Evolutionary conservation across 805 yeast genomes (phyloP), one percentile per base, ranked within the genome.

Genomic region (Pichia deserticola): DNA sequence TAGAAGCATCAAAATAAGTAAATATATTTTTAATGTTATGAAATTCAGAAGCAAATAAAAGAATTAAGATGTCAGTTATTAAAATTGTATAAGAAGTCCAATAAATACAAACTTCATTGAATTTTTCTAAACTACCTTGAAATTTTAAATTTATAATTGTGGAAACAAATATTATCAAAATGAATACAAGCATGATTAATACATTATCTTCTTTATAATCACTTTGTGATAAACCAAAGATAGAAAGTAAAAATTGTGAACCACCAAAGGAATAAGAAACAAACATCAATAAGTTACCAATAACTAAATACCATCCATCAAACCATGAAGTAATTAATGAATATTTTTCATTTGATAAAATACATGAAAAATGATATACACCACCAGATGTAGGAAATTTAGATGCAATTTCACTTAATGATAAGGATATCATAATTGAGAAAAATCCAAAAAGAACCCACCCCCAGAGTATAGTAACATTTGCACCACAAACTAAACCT

Each of bases 271-370:
- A 74, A 47, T 84, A 82, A 51, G 87, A 79, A 5, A 84, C 79
- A 51, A 86, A 79, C 77, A 83, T 84, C 3, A 88, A 76, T 87
- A 89, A 81, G 60, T 84, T 85, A 0, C 93, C 93, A 29, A 86
- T 71, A 20, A 85, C 68, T 47, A 84, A 67, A 53, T 81, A 76
- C 86, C 90, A 86, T 0, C 93, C 93, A 0, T 88, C 83, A 58
- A 77, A 79, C 92, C 92, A 86, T 3, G 89, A 80, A 44, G 82
- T 71, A 5, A 78, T 61, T 37, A 75, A 64, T n/a, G 85, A 75
- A 52, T 79, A 77, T 42, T 70, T 71, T 12, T 77, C 78, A 48
- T 76, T 76, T 15, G 89, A 81, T 40, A 86, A 66, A 51, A 86
- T 77, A 8, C 88, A 86, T 56, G 88, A 81, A 65, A 84, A 84